Evolutionary conservation across 768 basidiomycete species (phyloP).

Genomic region (Collybia nuda): DNA sequence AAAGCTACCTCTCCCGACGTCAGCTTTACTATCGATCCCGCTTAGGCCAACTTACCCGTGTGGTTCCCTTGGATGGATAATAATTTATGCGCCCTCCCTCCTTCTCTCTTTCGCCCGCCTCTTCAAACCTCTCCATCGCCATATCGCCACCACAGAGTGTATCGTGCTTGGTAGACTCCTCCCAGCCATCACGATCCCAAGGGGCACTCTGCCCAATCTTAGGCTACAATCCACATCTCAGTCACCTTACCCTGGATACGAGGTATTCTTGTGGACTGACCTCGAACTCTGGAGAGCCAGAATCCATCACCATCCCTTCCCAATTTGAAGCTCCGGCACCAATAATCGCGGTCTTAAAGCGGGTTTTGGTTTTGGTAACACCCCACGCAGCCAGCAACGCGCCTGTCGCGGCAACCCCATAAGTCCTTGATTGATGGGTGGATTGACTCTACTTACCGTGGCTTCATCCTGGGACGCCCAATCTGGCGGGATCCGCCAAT

Average conservation of each 20-base stretch:
- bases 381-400: slow-evolving; percentile 35
- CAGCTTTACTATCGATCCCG: background rate
- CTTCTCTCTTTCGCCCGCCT: slow-evolving; percentile 26
- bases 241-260: slow-evolving; percentile 3
- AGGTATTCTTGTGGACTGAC: slow-evolving; percentile 10
- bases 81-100: slow-evolving; percentile 25
- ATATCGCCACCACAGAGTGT: slow-evolving; percentile 39
- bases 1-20: slow-evolving; percentile 19
- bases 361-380: slow-evolving; percentile 30
- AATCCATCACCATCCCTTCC: slow-evolving; percentile 37
- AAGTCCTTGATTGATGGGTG: background rate
- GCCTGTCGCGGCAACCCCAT: slow-evolving; percentile 15
- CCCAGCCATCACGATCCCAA: slow-evolving; percentile 23
- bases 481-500: slow-evolving; percentile 25
- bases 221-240: slow-evolving; percentile 14
- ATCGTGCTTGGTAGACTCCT: slow-evolving; percentile 23
- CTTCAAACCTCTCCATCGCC: slow-evolving; percentile 40
- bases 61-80: slow-evolving; percentile 33
- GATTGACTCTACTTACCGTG: slow-evolving; percentile 22
- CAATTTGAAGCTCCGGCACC: slow-evolving; percentile 34
- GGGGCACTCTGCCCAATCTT: slow-evolving; percentile 29
- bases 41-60: slow-evolving; percentile 25
- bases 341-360: slow-evolving; percentile 33
- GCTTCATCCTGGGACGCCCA: slow-evolving; percentile 36
- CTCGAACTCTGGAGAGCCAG: slow-evolving; percentile 32